phyloP scores from a whole-genome alignment of 805 yeast genomes.

The Candida michaelii region DNA sequence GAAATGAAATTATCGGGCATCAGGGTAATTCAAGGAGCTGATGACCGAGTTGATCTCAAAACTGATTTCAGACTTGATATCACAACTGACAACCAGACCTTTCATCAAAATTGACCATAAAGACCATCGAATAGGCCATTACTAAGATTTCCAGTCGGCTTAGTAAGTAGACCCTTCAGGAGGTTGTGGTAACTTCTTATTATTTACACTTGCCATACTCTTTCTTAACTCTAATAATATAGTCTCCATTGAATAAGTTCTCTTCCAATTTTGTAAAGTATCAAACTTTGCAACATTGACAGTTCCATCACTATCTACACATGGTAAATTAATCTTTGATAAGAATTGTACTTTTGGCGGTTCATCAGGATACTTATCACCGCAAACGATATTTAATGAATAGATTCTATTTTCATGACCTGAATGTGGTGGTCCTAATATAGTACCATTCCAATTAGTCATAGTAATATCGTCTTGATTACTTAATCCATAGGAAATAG shows the following conservation, averaged over 20 bases:
- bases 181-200: conserved; percentile 88
- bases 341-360: conserved; percentile 85
- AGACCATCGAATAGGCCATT: too few relatives aligned
- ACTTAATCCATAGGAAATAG: conserved; percentile 91
- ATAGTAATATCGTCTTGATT: conserved; percentile 89
- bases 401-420: conserved; percentile 93
- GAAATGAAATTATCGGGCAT: too few relatives aligned
- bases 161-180: conserved; percentile 75
- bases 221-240: conserved; percentile 83
- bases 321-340: conserved; percentile 86
- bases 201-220: conserved; percentile 75
- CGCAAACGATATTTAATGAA: conserved; percentile 78
- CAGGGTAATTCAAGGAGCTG: too few relatives aligned
- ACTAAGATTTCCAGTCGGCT: too few relatives aligned
- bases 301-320: conserved; percentile 72
- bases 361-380: conserved; percentile 77
- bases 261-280: conserved; percentile 79
- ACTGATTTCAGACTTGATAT: too few relatives aligned
- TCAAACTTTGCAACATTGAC: conserved; percentile 50
- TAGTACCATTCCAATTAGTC: conserved; percentile 98
- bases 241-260: conserved; percentile 92
- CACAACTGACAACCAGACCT: too few relatives aligned
- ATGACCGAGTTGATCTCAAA: too few relatives aligned
- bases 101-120: too few relatives aligned
- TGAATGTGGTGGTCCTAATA: conserved; percentile 91